phyloP scores from a whole-genome alignment of 2,329 filamentous ascomycete species.

The Neofusicoccum ribis region DNA sequence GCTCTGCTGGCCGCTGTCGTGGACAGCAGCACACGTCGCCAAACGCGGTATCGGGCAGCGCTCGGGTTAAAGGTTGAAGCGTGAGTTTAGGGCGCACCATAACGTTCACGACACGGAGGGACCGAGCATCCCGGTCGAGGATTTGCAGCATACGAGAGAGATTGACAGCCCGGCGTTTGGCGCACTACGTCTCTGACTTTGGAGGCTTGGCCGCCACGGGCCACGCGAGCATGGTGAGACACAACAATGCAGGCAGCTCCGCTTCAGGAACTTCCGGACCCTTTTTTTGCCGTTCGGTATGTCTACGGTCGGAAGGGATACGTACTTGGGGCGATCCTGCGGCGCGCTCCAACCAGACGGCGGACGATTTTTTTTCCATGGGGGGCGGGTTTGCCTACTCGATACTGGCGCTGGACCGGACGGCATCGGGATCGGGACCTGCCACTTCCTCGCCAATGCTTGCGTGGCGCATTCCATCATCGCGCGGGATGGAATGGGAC shows the following conservation, averaged over 20 bases:
- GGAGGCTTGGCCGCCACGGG: not conserved
- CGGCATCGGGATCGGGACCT: not conserved
- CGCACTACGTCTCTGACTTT: not conserved
- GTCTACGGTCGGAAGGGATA: slow-evolving; percentile 3
- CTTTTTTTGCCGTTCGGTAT: not conserved
- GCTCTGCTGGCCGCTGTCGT: slow-evolving; percentile 10
- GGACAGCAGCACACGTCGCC: not conserved
- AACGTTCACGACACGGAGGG: slow-evolving; percentile 18
- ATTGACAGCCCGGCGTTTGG: slow-evolving; percentile 2
- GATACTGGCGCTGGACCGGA: slow-evolving; percentile 7
- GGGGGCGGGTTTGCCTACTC: not conserved
- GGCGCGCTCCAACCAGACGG: not conserved
- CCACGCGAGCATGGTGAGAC: slow-evolving; percentile 14
- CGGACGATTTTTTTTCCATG: not conserved
- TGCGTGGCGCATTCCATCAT: slow-evolving; percentile 16
- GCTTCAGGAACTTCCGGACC: slow-evolving; percentile 7
- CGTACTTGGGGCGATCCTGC: not conserved
- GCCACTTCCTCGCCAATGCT: slow-evolving; percentile 2
- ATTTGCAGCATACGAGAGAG: slow-evolving; percentile 9
- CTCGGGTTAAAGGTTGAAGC: not conserved
- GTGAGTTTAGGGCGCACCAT: slow-evolving; percentile 7
- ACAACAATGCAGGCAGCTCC: slow-evolving; percentile 6
- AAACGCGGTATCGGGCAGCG: not conserved
- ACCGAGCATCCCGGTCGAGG: slow-evolving; percentile 3
- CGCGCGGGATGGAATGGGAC: slow-evolving; percentile 9